Base-by-base conservation (phyloP, 148 eudicot genomes). In the Spergularia bocconei region DNA sequence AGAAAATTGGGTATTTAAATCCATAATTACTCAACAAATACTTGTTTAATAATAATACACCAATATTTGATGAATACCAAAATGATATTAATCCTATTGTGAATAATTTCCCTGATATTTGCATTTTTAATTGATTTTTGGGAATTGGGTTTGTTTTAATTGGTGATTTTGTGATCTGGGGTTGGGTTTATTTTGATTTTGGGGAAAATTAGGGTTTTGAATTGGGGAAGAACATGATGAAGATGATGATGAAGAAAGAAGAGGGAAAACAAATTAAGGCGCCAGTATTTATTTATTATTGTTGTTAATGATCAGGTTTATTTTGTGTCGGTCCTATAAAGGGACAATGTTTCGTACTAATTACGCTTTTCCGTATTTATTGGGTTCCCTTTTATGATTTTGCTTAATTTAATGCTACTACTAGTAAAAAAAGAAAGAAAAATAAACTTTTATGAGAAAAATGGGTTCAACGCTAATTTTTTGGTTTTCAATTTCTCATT, bases 51-150 rank as follows among this genome's bases (percentile, higher is more conserved):
- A 92, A 55, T 61, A 92, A 75, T 6, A 92, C 98, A 11, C 98
- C 98, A 50, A 92, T 92, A 82, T 92, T 90, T 1, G 98, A 88
- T 16, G 96, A 84, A 75, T 92, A 92, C 98, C 98, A 92, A 3
- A 90, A 79, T 17, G 84, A 71, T 4, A 92, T 93, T 4, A 92
- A 76, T 69, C 93, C 88, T 68, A 92, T 81, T 33, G 96, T 92
- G 79, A 84, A 87, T 48, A 84, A 70, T 25, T 80, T 90, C 57
- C 83, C 78, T 15, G 90, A 63, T 69, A 77, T 39, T 78, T 88
- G 83, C 86, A 86, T 88, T 13, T 62, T 61, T 23, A 23, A 3
- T 51, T 15, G 51, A 15, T 14, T 56, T 67, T 16, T 13, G 51
- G 48, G 48, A 6, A 6, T 44, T 44, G 48, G 48, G 10, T 6